Evolutionary conservation across 148 eudicot genomes (phyloP).

Genomic region (Polygonum aviculare): DNA sequence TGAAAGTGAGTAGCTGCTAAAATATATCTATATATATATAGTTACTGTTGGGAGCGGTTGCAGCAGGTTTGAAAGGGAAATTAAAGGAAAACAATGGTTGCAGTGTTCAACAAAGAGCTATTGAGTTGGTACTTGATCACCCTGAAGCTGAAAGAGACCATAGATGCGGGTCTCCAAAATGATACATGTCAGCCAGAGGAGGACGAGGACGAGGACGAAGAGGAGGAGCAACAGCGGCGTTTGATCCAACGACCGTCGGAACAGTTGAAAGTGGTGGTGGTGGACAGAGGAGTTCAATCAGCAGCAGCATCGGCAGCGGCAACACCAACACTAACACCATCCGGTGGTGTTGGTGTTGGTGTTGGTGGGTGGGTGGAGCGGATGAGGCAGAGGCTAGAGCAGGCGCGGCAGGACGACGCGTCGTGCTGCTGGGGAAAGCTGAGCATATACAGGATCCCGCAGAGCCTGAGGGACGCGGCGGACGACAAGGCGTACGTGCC

Average conservation of each 20-base stretch:
- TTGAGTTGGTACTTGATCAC: constrained; percentile 91
- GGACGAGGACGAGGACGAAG: constrained; percentile 13
- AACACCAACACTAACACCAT: too few relatives aligned
- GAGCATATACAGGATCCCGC: constrained; percentile 66
- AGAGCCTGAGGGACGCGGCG: constrained; percentile 38
- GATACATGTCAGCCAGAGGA: constrained; percentile 22
- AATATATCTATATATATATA: too few relatives aligned
- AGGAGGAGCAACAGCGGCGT: background rate
- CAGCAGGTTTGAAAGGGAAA: too few relatives aligned
- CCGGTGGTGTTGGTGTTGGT: too few relatives aligned
- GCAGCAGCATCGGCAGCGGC: background rate
- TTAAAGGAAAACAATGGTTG: constrained; percentile 43
- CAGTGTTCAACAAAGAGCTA: constrained; percentile 90
- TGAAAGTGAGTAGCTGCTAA: too few relatives aligned
- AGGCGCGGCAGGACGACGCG: constrained; percentile 43
- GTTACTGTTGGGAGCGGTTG: too few relatives aligned
- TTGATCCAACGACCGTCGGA: background rate
- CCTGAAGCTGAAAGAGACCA: constrained; percentile 75
- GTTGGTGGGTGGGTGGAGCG: constrained; percentile 74
- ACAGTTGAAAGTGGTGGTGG: background rate
- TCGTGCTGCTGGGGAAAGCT: constrained; percentile 54
- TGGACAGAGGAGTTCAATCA: background rate
- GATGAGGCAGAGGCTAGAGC: constrained; percentile 50
- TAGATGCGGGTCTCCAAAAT: constrained; percentile 41
- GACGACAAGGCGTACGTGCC: constrained; percentile 65